A percentile compares a stretch with the other conserved stretches of the same genome.
These are phyloP conservation scores for Colletotrichum trifolii DNA, from an alignment of 2,329 filamentous ascomycete genomes.

Conservation along the genomic window DNA sequence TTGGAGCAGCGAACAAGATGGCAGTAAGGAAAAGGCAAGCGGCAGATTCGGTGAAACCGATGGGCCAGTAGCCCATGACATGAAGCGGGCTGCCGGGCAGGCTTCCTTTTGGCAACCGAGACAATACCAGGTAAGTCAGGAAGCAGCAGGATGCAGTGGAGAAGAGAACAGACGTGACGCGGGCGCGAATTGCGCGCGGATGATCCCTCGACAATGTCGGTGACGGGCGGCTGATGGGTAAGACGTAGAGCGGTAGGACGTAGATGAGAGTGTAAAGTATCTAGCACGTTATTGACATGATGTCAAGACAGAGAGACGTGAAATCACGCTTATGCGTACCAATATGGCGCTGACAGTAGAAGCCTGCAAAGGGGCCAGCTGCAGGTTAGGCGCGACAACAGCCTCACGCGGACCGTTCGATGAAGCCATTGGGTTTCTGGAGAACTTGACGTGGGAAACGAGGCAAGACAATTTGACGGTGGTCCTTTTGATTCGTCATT, in stretches of 20 bases:
- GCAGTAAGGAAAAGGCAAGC: slow-evolving; percentile 77
- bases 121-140: slow-evolving; percentile 74
- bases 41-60: slow-evolving; percentile 71
- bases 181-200: slow-evolving; percentile 87
- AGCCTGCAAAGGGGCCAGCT: slow-evolving; percentile 12
- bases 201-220: slow-evolving; percentile 84
- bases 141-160: slow-evolving; percentile 78
- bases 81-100: slow-evolving; percentile 68
- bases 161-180: slow-evolving; percentile 81
- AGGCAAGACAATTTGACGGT: too few species aligned
- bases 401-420: too few species aligned
- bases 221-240: slow-evolving; percentile 81
- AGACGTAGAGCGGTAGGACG: slow-evolving; percentile 91
- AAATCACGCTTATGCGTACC: slow-evolving; percentile 18
- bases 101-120: slow-evolving; percentile 51
- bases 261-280: slow-evolving; percentile 88
- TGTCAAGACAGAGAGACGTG: not conserved
- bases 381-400: too few species aligned
- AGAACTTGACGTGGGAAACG: too few species aligned
- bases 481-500: too few species aligned
- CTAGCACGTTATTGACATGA: slow-evolving; percentile 52
- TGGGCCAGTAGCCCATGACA: slow-evolving; percentile 84
- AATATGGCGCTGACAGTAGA: slow-evolving; percentile 33
- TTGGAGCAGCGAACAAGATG: slow-evolving; percentile 83
- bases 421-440: too few species aligned